Conservation (phyloP, 1,139 yeast genomes). For the Torulaspora globosa region DNA sequence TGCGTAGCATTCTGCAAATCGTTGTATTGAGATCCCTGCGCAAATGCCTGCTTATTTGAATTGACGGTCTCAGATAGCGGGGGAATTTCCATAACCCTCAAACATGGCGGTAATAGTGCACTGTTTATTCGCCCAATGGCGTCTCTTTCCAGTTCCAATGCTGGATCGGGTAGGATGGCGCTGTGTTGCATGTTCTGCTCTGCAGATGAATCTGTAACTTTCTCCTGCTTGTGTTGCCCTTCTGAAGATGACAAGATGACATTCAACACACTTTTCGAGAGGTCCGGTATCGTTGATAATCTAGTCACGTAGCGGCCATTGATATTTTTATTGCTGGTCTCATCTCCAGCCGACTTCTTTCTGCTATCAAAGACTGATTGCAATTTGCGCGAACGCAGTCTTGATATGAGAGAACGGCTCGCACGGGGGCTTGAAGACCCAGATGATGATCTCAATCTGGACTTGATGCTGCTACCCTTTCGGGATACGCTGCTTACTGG, state of each 20-base stretch:
- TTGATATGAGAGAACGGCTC: conserved; percentile 8
- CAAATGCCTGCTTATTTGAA: background rate
- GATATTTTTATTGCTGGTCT: conserved; percentile 8
- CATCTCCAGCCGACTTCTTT: background rate
- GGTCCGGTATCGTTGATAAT: conserved; percentile 31
- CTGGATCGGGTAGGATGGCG: conserved; percentile 11
- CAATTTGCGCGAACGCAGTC: conserved; percentile 8
- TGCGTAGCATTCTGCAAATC: background rate
- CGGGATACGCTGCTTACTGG: conserved; percentile 4
- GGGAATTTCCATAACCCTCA: conserved; percentile 17
- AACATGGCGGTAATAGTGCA: conserved; percentile 33
- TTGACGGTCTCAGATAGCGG: background rate
- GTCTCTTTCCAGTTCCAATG: conserved; percentile 26
- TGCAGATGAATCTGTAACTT: conserved; percentile 13
- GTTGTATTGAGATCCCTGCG: background rate
- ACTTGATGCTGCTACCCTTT: conserved; percentile 7
- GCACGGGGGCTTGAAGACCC: conserved; percentile 6
- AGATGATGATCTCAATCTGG: conserved; percentile 5
- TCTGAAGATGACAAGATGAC: conserved; percentile 13
- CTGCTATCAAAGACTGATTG: background rate
- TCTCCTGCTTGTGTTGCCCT: conserved; percentile 1
- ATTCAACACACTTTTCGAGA: conserved; percentile 26
- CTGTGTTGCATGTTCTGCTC: background rate
- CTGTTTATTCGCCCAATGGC: conserved; percentile 34
- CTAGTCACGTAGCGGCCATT: conserved; percentile 28